These are phyloP conservation scores for Aquilaria yunnanensis DNA, from an alignment of 345 rosid genomes.

Conservation along the genomic window DNA sequence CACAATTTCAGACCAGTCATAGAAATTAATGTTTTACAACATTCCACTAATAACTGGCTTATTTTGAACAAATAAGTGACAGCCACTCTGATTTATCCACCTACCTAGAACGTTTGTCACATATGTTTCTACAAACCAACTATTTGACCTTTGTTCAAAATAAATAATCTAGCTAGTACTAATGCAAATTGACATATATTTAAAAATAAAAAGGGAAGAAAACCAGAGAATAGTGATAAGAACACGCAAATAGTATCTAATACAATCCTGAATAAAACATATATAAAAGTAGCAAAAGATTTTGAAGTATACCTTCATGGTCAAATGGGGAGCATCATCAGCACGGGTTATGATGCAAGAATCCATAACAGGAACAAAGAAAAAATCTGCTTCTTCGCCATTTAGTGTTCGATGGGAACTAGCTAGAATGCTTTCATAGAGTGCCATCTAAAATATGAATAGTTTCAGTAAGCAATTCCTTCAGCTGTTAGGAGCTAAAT, in stretches of 20 bases:
- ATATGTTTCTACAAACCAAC: no score
- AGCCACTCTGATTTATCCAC: no score
- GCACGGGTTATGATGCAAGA: slow-evolving; percentile 93
- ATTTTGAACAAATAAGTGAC: no score
- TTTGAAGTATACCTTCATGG: slow-evolving; percentile 46
- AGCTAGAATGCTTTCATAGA: slow-evolving; percentile 88
- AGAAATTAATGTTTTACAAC: no score
- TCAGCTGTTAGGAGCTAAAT: slow-evolving; percentile 8
- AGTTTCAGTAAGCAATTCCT: slow-evolving; percentile 7
- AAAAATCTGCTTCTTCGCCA: slow-evolving; percentile 94
- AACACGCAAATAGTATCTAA: background rate
- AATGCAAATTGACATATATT: no score
- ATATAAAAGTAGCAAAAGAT: background rate
- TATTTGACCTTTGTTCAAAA: no score
- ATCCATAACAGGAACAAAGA: slow-evolving; percentile 98
- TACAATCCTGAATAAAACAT: background rate
- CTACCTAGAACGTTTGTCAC: no score
- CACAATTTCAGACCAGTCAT: no score
- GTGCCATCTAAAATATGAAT: slow-evolving; percentile 54
- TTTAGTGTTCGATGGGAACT: slow-evolving; percentile 76
- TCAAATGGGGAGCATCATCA: slow-evolving; percentile 87
- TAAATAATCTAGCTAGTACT: no score
- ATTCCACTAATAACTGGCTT: no score
- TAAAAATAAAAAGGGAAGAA: no score
- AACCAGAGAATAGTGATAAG: no score